These are phyloP conservation scores for Aspergillus asperescens DNA, from an alignment of 495 filamentous ascomycete genomes.

Conservation along the genomic window DNA sequence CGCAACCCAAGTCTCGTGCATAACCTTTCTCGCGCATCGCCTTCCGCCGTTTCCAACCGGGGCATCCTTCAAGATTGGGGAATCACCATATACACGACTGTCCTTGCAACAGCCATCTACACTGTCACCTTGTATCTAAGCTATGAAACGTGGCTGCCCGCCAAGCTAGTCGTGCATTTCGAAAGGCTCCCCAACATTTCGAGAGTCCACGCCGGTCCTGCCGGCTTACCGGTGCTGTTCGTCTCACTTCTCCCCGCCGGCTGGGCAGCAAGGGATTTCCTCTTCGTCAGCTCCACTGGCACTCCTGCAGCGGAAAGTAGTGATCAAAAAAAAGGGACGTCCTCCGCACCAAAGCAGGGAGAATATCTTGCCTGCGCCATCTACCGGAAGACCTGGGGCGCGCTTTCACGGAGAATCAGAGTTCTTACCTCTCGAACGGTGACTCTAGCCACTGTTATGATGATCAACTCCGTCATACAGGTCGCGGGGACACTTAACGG, in stretches of 20 bases:
- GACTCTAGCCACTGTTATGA: conserved; percentile 50
- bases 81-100: conserved; percentile 57
- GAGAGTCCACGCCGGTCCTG: conserved; percentile 53
- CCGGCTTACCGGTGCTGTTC: conserved; percentile 42
- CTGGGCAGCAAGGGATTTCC: conserved; percentile 61
- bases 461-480: conserved; percentile 60
- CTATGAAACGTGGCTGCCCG: conserved; percentile 60
- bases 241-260: conserved; percentile 58
- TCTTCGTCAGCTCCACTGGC: conserved; percentile 65
- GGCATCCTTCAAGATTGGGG: conserved; percentile 61
- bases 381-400: conserved; percentile 43
- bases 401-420: conserved; percentile 57
- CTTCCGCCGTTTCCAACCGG: conserved; percentile 52
- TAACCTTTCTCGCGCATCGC: conserved; percentile 44
- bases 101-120: conserved; percentile 64
- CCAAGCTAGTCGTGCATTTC: conserved; percentile 64
- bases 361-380: conserved; percentile 58
- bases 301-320: conserved; percentile 20
- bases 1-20: conserved; percentile 60
- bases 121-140: conserved; percentile 58
- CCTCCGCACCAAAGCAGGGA: conserved; percentile 48
- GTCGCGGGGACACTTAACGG: conserved; percentile 58
- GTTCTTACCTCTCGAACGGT: conserved; percentile 59
- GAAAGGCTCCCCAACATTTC: conserved; percentile 58
- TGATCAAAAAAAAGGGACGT: conserved; percentile 26